These are phyloP conservation scores for Trichosporon sp. DNA, from an alignment of 1,284 basidiomycete genomes.

Conservation along the genomic window DNA sequence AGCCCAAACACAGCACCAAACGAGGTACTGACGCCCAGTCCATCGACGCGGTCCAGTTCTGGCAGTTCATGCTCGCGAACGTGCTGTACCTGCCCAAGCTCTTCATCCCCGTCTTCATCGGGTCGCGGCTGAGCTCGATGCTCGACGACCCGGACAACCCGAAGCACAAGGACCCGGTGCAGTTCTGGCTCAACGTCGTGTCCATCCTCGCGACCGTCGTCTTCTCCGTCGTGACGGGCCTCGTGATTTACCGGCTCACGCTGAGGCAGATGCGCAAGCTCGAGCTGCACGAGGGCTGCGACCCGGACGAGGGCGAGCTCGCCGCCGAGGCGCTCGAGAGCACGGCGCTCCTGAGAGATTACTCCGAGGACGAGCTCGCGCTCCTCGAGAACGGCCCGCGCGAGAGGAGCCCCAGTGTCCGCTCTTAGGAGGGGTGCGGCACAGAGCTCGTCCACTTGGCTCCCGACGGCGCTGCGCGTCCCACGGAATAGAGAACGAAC, in stretches of 20 bases:
- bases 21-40: slow-evolving; percentile 30
- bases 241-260: slow-evolving; percentile 47
- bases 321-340: slow-evolving; percentile 36
- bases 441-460: background rate
- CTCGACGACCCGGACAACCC: slow-evolving; percentile 25
- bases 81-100: slow-evolving; percentile 38
- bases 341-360: slow-evolving; percentile 36
- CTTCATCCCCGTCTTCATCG: slow-evolving; percentile 47
- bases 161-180: slow-evolving; percentile 30
- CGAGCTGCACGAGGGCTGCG: slow-evolving; percentile 21
- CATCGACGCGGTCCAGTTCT: slow-evolving; percentile 45
- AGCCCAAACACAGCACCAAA: too few species aligned
- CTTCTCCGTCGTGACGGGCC: slow-evolving; percentile 40
- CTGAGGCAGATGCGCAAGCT: slow-evolving; percentile 46
- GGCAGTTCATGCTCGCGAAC: slow-evolving; percentile 47
- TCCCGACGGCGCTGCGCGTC: background rate
- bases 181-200: slow-evolving; percentile 46
- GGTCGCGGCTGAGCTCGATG: slow-evolving; percentile 44
- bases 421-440: background rate
- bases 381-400: background rate
- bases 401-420: background rate
- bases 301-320: slow-evolving; percentile 28
- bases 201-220: slow-evolving; percentile 34
- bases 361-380: slow-evolving; percentile 25
- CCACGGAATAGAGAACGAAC: background rate